Evolutionary conservation across 768 basidiomycete species (phyloP), one percentile per base, ranked within the genome.

Genomic region (Hypholoma sublateritium): DNA sequence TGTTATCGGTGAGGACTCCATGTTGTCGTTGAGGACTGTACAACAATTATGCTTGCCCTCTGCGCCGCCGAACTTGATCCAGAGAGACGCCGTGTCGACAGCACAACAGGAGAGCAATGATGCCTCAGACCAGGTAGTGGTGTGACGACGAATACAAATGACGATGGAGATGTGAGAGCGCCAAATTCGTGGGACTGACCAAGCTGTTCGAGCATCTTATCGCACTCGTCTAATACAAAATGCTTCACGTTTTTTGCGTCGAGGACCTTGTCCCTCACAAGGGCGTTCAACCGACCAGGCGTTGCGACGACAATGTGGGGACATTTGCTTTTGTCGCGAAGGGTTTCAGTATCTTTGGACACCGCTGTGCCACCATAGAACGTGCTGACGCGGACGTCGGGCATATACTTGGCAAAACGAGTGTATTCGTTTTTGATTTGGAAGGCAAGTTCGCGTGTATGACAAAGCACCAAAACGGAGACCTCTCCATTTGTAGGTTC

Each of bases 171-270:
- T 73, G 74, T 71, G 75, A 69, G 77, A 76, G 65, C 78, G 83
- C 83, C 83, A 88, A 88, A 85, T 80, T 80, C 83, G 87, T 81
- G 87, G 75, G 85, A 99, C 97, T 98, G 93, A 99, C 97, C 97
- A 80, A 99, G 95, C 86, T 95, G 91, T 85, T 99, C 97, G 72
- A 99, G 90, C 94, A 99, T 98, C 86, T 99, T 99, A 84, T 99
- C 97, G 84, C 97, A 99, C 80, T 99, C 97, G 84, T 99, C 97
- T 73, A 99, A 81, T 56, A 97, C 95, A 77, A 99, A 99, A 80
- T 98, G 96, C 79, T 98, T 98, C 74, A 98, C 94, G 69, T 92
- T 88, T 77, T 91, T 91, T 62, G 92, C 91, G 70, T 97, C 93
- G 75, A 99, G 73, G 67, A 90, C 84, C 81, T 98, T 98, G 77